These are phyloP conservation scores for Rhodomyrtus tomentosa DNA, from an alignment of 345 rosid species.

Conservation along the genomic window DNA sequence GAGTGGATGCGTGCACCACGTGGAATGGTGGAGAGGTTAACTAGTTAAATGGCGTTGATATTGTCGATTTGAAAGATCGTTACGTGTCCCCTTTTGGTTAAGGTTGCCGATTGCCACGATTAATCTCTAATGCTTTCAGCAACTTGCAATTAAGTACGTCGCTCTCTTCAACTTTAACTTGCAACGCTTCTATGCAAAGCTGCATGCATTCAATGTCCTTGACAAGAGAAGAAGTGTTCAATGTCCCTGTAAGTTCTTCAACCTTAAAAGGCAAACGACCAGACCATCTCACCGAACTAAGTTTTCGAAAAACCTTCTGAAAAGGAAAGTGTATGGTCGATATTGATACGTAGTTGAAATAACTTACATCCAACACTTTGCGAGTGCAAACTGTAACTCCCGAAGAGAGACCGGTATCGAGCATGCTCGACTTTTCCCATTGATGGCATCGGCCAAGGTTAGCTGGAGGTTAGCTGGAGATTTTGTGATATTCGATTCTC, in stretches of 20 bases:
- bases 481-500: not conserved
- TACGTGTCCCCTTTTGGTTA: not conserved
- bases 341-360: not conserved
- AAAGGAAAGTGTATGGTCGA: not conserved
- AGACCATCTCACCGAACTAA: not conserved
- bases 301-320: not conserved
- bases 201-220: not conserved
- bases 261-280: too few species aligned
- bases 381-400: not conserved
- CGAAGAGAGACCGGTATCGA: not conserved
- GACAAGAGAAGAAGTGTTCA: not conserved
- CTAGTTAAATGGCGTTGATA: not conserved
- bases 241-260: not conserved
- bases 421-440: not conserved
- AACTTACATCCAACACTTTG: not conserved
- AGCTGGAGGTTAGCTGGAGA: rapidly evolving
- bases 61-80: not conserved
- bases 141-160: not conserved
- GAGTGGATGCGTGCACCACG: not conserved
- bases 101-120: not conserved
- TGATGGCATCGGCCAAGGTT: rapidly evolving
- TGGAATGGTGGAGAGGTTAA: not conserved
- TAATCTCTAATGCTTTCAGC: not conserved
- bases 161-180: not conserved
- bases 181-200: not conserved